phyloP scores from a whole-genome alignment of 192 early-diverging fungal species.

The Helicostylum pulchrum region DNA sequence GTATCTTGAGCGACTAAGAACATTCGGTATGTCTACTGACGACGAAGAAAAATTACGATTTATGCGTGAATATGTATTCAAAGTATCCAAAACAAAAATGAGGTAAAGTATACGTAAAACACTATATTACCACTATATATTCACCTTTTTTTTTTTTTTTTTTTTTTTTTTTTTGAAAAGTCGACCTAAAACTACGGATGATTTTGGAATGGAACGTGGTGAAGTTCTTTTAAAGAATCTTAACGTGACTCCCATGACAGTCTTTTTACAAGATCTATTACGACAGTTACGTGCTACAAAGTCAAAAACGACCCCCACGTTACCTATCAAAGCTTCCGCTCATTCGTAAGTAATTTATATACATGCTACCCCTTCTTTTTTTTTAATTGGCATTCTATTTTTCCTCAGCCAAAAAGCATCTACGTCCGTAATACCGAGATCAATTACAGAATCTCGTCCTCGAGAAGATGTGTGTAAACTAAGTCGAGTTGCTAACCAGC shows the following conservation, averaged over 20 bases:
- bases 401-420: too few relatives aligned
- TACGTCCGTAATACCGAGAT: not conserved
- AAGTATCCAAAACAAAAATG: slow-evolving; percentile 55
- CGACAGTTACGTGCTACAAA: slow-evolving; percentile 15
- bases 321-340: not conserved
- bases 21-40: slow-evolving; percentile 69
- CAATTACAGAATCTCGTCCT: not conserved
- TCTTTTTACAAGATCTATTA: slow-evolving; percentile 52
- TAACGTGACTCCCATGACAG: slow-evolving; percentile 65
- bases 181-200: slow-evolving; percentile 30
- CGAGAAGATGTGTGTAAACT: slow-evolving; percentile 12
- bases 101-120: slow-evolving; percentile 21
- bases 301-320: not conserved
- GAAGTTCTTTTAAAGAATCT: slow-evolving; percentile 52
- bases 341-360: not conserved
- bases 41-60: slow-evolving; percentile 71
- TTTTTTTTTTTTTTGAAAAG: not conserved
- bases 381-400: too few relatives aligned
- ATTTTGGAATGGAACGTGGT: slow-evolving; percentile 22
- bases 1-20: slow-evolving; percentile 51
- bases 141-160: not conserved
- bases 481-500: slow-evolving; percentile 18
- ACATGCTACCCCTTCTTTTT: not conserved
- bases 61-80: slow-evolving; percentile 77
- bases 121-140: not conserved